A percentile compares a stretch with the other conserved stretches of the same genome.
Conservation (phyloP, 2,329 filamentous ascomycete species). For the Epichloe sylvatica region DNA sequence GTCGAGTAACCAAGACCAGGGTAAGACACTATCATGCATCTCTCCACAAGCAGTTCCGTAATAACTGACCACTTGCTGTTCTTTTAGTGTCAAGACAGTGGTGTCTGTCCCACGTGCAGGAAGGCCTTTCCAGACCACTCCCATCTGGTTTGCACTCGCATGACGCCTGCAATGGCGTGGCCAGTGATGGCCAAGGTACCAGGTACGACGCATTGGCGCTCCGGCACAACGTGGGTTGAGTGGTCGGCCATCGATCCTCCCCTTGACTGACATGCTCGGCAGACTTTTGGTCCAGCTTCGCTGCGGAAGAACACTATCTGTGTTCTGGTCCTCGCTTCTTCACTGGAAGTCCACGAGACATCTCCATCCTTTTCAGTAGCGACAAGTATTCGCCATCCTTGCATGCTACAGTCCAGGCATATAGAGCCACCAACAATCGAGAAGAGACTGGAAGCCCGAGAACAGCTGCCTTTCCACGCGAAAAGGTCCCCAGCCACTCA, state of each 20-base stretch:
- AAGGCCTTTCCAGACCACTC: conserved; percentile 27
- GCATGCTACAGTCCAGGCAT: conserved; percentile 25
- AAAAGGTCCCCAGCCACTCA: conserved; percentile 22
- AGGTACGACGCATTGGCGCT: conserved; percentile 18
- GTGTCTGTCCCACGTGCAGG: conserved; percentile 28
- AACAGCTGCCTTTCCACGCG: conserved; percentile 24
- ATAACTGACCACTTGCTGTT: conserved; percentile 15
- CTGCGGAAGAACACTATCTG: conserved; percentile 21
- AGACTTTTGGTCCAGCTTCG: conserved; percentile 26
- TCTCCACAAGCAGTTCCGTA: conserved; percentile 7
- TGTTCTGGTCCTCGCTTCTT: conserved; percentile 22
- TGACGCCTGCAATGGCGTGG: conserved; percentile 23
- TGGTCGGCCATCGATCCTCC: background rate
- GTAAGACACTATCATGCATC: conserved; percentile 23
- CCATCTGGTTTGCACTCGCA: conserved; percentile 26
- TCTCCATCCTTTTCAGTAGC: conserved; percentile 22
- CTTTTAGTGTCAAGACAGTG: conserved; percentile 25
- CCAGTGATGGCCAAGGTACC: conserved; percentile 25
- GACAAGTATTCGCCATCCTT: conserved; percentile 25
- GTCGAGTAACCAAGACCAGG: conserved; percentile 32
- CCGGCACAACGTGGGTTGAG: background rate
- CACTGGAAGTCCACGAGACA: conserved; percentile 22
- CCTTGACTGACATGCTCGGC: conserved; percentile 10
- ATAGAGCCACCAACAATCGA: conserved; percentile 18
- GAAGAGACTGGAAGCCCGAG: conserved; percentile 17